These are phyloP conservation scores for Candida broadrunensis DNA, from an alignment of 805 yeast species.

Conservation along the genomic window DNA sequence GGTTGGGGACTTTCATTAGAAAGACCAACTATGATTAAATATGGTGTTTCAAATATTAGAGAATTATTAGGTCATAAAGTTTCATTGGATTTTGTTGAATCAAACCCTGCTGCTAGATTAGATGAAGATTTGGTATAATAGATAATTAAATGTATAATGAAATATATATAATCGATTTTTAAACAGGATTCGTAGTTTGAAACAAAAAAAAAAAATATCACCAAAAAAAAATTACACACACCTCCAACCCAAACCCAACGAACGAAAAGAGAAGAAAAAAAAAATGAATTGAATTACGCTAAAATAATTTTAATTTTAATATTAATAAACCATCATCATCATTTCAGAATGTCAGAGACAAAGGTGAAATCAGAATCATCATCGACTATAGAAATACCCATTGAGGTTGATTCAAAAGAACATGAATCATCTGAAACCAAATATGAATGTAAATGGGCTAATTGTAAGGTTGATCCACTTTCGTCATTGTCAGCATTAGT, in stretches of 20 bases:
- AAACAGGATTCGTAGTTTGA: no score
- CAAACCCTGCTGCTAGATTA: conserved; percentile 95
- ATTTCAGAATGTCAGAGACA: neutral
- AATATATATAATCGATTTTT: no score
- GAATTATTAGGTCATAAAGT: conserved; percentile 97
- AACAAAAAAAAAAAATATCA: no score
- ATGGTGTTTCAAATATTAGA: conserved; percentile 92
- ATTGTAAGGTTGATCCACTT: conserved; percentile 17
- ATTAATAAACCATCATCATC: no score
- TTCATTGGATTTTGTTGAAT: conserved; percentile 87
- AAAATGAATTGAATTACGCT: no score
- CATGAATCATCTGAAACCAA: conserved; percentile 1
- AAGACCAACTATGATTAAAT: conserved; percentile 99
- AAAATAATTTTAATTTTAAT: no score
- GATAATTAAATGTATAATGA: neutral
- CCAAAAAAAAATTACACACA: no score
- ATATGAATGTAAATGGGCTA: conserved; percentile 31
- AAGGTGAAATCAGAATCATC: neutral
- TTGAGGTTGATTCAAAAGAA: neutral
- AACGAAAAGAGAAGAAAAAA: no score
- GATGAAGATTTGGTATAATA: conserved; percentile 48
- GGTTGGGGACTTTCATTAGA: conserved; percentile 98
- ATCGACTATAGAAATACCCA: neutral
- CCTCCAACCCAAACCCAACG: no score
- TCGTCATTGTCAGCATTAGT: conserved; percentile 24